phyloP scores from a whole-genome alignment of 208 protist genomes.

The Leishmania braziliensis region DNA sequence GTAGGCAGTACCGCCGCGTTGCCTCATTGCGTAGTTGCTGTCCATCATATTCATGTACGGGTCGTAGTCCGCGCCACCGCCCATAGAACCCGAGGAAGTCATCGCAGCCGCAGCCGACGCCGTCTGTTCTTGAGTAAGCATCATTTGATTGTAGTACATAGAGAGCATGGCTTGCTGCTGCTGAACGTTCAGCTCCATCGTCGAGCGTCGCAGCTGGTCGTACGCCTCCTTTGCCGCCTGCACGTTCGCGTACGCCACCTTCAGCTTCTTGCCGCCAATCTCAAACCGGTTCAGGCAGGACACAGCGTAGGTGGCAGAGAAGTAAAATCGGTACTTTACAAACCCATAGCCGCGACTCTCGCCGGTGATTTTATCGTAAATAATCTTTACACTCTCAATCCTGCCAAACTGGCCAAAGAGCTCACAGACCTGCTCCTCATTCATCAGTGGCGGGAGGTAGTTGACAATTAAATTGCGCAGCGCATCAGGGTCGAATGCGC shows the following conservation, averaged over 20 bases:
- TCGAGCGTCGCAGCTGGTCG: constrained; percentile 40
- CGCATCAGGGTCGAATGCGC: constrained; percentile 53
- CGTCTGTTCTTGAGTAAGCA: constrained; percentile 42
- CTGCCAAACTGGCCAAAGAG: constrained; percentile 85
- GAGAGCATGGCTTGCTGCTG: constrained; percentile 63
- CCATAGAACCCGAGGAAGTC: background rate
- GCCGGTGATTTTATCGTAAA: constrained; percentile 79
- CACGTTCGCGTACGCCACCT: constrained; percentile 84
- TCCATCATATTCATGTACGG: constrained; percentile 3
- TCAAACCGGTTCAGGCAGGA: constrained; percentile 79
- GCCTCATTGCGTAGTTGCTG: constrained; percentile 16
- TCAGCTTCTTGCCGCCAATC: constrained; percentile 82
- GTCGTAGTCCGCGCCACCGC: constrained; percentile 2
- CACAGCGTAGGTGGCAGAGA: constrained; percentile 84
- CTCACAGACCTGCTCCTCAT: constrained; percentile 63
- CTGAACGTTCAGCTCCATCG: constrained; percentile 53
- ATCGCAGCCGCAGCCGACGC: background rate
- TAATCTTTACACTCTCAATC: constrained; percentile 89
- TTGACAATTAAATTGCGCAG: constrained; percentile 89
- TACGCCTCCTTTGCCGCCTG: constrained; percentile 65
- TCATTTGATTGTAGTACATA: constrained; percentile 74
- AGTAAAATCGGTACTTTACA: constrained; percentile 81
- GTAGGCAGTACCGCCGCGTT: constrained; percentile 10
- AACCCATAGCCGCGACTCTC: constrained; percentile 91
- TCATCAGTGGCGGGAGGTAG: constrained; percentile 83